Conservation (phyloP, 192 early-diverging fungal genomes). For the Entophlyctis helioformis region DNA sequence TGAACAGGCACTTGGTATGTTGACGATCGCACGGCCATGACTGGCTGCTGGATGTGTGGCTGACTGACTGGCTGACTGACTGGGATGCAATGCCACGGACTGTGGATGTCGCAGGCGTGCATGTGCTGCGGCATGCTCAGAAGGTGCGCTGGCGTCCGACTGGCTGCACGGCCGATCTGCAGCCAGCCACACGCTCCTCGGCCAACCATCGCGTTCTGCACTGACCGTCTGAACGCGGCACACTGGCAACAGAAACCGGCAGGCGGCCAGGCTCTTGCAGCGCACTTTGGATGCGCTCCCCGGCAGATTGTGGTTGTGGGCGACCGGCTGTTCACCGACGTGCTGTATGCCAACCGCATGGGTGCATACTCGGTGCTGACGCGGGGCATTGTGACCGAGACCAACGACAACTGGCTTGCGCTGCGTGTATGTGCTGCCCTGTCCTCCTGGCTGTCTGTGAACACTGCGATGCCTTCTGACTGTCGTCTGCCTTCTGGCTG, state of each 20-base stretch:
- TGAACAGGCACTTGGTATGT: conserved; percentile 30
- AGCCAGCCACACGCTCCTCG: background rate
- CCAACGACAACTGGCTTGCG: conserved; percentile 74
- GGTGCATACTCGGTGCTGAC: conserved; percentile 65
- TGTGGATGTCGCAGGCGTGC: conserved; percentile 32
- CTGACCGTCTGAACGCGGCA: background rate
- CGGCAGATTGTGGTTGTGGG: conserved; percentile 64
- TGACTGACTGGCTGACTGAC: no score
- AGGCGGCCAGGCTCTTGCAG: conserved; percentile 49
- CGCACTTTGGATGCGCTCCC: conserved; percentile 30
- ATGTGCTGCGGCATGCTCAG: conserved; percentile 41
- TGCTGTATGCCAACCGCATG: conserved; percentile 67
- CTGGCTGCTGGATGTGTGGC: no score
- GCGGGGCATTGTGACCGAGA: conserved; percentile 48
- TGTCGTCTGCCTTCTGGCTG: no score
- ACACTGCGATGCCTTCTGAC: no score
- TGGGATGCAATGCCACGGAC: no score
- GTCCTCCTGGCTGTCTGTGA: no score
- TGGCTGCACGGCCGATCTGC: background rate
- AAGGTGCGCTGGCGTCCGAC: no score
- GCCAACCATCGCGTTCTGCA: background rate
- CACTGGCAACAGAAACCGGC: conserved; percentile 58
- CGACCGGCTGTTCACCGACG: conserved; percentile 77
- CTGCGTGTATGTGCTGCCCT: no score
- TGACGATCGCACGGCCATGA: no score